Evolutionary conservation across 2,329 filamentous ascomycete genomes (phyloP), one percentile per base, ranked within the genome.

Genomic region (Massarina eburnea): DNA sequence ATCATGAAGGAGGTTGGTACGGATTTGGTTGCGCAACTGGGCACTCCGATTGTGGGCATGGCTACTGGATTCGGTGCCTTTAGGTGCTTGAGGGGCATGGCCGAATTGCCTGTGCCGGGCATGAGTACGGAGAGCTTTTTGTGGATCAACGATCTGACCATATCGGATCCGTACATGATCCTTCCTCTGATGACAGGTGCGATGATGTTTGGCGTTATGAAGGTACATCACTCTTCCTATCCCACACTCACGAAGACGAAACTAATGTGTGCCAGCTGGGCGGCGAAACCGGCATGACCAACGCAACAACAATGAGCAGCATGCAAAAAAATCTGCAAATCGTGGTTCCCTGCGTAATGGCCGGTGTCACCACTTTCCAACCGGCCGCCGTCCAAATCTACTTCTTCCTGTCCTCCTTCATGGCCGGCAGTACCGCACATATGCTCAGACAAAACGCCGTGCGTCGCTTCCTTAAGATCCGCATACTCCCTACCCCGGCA

Each of bases 31-130:
- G 48, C 39, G 30, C 30, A 18, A 9, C 14, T 49, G 10, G 27
- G 20, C 19, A 37, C 47, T 9, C 34, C 39, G 3, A 19, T 84
- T 21, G 67, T 73, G 1, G 83, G 88, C 59, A 71, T 86, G 10
- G 84, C 91, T 4, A 76, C 95, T 53, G 88, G 86, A 49, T 90
- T 84, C 68, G 90, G 91, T 59, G 84, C 87, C 48, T 97, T 92
- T 77, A 83, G 88, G 49, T 76, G 92, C 36, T 69, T 95, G 52
- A 80, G 82, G 42, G 84, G 79, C 55, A 95, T 96, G 87, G 71
- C 82, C 1, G 69, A 76, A 18, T 73, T 97, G 38, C 92, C 92
- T 3, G 89, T 96, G 4, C 92, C 92, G 0, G 85, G 83, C 1
- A 70, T 97, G 54, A 81, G 88, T 58, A 74, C 73, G 1, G 88